A percentile compares a stretch with the other conserved stretches of the same genome.
phyloP scores from a whole-genome alignment of 352 stramenopile species.

The Pythium vanterpoolii region DNA sequence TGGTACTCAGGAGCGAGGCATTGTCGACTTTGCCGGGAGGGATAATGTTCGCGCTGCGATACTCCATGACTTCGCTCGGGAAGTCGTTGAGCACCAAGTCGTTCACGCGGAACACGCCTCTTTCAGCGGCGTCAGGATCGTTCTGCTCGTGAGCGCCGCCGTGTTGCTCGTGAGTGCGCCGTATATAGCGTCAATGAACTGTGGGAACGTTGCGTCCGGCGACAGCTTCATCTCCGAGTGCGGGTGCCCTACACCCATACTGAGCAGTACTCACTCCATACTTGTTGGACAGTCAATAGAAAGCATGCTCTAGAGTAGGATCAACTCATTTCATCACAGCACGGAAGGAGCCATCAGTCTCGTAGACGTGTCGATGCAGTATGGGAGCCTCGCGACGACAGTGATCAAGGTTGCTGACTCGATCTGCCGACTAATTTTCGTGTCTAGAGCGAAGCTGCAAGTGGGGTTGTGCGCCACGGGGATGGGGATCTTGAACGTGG shows the following conservation, averaged over 20 bases:
- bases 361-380: constrained; percentile 15
- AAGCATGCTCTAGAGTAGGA: neutral
- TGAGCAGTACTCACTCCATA: constrained; percentile 9
- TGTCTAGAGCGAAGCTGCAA: constrained; percentile 16
- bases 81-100: neutral
- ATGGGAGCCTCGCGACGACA: constrained; percentile 13
- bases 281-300: neutral
- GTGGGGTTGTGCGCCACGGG: constrained; percentile 9
- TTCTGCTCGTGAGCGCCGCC: neutral
- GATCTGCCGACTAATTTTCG: constrained; percentile 9
- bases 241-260: neutral
- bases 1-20: constrained; percentile 16
- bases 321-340: constrained; percentile 6
- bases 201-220: neutral
- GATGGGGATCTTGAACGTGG: constrained; percentile 33
- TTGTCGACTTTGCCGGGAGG: constrained; percentile 1
- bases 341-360: constrained; percentile 9
- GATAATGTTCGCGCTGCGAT: constrained; percentile 5
- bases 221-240: neutral
- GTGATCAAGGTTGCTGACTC: constrained; percentile 6
- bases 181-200: constrained; percentile 2
- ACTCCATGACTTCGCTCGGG: constrained; percentile 6
- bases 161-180: neutral
- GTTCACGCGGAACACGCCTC: constrained; percentile 1
- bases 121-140: constrained; percentile 10